Conservation (phyloP, 2,329 filamentous ascomycete genomes). For the Ascochyta koolunga region DNA sequence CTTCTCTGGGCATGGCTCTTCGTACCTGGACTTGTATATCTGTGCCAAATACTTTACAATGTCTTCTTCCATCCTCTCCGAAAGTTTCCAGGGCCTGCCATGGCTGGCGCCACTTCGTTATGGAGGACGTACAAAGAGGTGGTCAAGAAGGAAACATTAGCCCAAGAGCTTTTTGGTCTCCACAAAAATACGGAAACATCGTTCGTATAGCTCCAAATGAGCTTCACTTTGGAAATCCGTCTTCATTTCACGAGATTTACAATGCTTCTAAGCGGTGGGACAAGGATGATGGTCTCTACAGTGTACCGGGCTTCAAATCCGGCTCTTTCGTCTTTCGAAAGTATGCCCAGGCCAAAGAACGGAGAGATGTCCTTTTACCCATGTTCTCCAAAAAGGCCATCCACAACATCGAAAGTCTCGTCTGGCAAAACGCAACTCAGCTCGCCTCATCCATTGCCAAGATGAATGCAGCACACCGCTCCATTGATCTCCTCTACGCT, state of each 20-base stretch:
- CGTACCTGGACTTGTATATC: not conserved
- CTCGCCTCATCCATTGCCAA: not conserved
- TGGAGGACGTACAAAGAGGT: slow-evolving; percentile 23
- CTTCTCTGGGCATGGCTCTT: not conserved
- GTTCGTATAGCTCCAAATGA: slow-evolving; percentile 50
- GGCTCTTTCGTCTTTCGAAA: not conserved
- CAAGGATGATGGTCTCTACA: slow-evolving; percentile 1
- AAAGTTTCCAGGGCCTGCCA: slow-evolving; percentile 48
- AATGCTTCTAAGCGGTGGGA: not conserved
- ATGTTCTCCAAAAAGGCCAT: slow-evolving; percentile 1
- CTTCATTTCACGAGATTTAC: slow-evolving; percentile 2
- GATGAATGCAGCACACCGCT: not conserved
- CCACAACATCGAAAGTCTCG: not conserved
- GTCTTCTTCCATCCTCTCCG: slow-evolving; percentile 49
- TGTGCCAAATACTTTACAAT: slow-evolving; percentile 34
- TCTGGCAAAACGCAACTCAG: slow-evolving; percentile 3
- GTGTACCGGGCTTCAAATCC: slow-evolving; percentile 1
- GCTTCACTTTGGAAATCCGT: slow-evolving; percentile 18
- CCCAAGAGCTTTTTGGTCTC: slow-evolving; percentile 20
- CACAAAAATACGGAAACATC: slow-evolving; percentile 48
- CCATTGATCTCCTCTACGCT: slow-evolving; percentile 1
- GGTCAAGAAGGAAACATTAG: slow-evolving; percentile 2
- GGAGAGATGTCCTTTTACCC: not conserved
- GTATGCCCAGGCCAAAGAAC: not conserved
- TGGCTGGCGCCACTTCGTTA: slow-evolving; percentile 33